phyloP scores from a whole-genome alignment of 139 green algal species.

The Tetraselmis striata region DNA sequence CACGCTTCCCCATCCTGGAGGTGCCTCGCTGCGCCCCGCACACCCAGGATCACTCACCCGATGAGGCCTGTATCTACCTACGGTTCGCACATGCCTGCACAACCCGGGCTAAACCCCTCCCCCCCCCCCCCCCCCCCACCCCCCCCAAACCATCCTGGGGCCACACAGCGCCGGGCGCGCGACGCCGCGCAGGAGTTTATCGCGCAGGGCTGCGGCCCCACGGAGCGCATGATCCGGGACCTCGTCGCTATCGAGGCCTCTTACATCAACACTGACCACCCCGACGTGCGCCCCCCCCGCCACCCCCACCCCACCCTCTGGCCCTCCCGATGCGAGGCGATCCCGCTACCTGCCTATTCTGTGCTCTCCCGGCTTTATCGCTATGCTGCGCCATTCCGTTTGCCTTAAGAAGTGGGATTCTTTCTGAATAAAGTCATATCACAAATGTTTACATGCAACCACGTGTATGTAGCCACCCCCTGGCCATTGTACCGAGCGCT shows the following conservation, averaged over 20 bases:
- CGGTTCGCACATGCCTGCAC: no score
- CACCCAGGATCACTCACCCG: neutral
- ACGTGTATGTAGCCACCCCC: no score
- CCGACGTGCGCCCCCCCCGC: constrained; percentile 50
- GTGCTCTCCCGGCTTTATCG: no score
- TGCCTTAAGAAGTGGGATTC: no score
- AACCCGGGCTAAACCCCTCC: no score
- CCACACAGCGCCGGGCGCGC: constrained; percentile 46
- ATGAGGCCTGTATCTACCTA: no score
- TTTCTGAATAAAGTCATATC: no score
- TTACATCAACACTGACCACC: constrained; percentile 96
- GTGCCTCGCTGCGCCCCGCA: constrained; percentile 18
- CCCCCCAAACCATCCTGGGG: neutral
- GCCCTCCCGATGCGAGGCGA: no score
- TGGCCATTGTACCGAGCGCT: no score
- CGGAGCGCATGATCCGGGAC: constrained; percentile 61
- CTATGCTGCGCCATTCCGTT: no score
- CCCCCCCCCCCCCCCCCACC: neutral
- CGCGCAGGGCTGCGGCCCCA: constrained; percentile 45
- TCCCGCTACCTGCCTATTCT: no score
- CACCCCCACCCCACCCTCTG: neutral
- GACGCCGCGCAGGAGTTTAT: constrained; percentile 73
- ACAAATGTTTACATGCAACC: no score
- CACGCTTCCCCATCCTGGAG: constrained; percentile 57
- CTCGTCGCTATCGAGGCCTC: constrained; percentile 84